These are phyloP conservation scores for Pythium vanterpoolii DNA, from an alignment of 352 stramenopile species.

Conservation along the genomic window DNA sequence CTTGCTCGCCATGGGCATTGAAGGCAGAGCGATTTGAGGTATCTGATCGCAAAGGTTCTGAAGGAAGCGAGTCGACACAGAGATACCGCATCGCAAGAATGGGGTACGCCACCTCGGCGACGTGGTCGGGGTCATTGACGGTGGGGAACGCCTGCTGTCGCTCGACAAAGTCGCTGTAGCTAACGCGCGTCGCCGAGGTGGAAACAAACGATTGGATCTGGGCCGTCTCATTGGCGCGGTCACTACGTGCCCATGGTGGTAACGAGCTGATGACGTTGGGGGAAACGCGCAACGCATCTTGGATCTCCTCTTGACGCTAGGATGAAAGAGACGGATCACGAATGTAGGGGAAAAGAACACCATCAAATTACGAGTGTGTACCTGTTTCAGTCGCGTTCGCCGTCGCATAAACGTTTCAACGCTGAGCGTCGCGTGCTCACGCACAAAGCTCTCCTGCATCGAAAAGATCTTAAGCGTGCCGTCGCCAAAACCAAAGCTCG, in stretches of 20 bases:
- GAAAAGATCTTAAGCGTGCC: constrained; percentile 60
- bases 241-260: constrained; percentile 55
- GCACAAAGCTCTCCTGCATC: constrained; percentile 46
- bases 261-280: constrained; percentile 72
- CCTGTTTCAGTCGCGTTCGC: constrained; percentile 31
- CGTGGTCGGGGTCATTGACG: constrained; percentile 14
- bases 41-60: neutral
- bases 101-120: constrained; percentile 39
- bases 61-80: constrained; percentile 24
- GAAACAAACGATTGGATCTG: constrained; percentile 32
- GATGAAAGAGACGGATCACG: neutral
- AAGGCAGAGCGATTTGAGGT: constrained; percentile 23
- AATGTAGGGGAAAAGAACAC: neutral
- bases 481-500: constrained; percentile 67
- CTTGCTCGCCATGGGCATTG: constrained; percentile 44
- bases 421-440: constrained; percentile 46
- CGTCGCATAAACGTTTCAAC: constrained; percentile 50
- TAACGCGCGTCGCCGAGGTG: constrained; percentile 14
- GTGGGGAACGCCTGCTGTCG: neutral
- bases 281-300: constrained; percentile 36
- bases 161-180: constrained; percentile 26
- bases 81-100: constrained; percentile 51
- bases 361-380: constrained; percentile 2
- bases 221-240: constrained; percentile 34
- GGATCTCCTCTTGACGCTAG: constrained; percentile 41